Evolutionary conservation across 2,329 filamentous ascomycete species (phyloP).

Genomic region (Samsoniella hepiali): DNA sequence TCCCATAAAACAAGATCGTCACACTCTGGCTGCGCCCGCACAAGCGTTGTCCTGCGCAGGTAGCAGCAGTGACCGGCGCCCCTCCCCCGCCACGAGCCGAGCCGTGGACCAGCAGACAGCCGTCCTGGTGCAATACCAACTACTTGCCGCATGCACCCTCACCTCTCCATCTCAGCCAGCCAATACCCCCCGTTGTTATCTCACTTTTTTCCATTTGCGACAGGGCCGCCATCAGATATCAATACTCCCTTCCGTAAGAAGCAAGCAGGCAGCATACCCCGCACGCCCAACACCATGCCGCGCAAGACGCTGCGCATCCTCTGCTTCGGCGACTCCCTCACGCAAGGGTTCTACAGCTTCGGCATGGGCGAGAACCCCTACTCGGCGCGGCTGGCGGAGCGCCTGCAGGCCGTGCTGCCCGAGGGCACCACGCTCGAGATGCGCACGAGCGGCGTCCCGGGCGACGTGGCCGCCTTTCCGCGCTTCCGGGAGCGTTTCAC

Average conservation of each 20-base stretch:
- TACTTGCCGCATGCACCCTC: neutral
- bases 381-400: conserved; percentile 43
- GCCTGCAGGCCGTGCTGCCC: conserved; percentile 46
- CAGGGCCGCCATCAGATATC: too few species aligned
- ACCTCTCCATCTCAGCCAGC: neutral
- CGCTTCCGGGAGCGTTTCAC: conserved; percentile 33
- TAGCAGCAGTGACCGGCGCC: neutral
- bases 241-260: too few species aligned
- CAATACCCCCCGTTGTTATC: too few species aligned
- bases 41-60: neutral
- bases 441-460: conserved; percentile 48
- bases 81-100: neutral
- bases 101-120: neutral
- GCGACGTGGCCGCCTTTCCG: conserved; percentile 44
- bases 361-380: conserved; percentile 52
- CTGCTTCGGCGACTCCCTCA: conserved; percentile 65
- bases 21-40: neutral
- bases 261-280: neutral
- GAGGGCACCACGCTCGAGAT: conserved; percentile 39
- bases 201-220: too few species aligned
- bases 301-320: conserved; percentile 49
- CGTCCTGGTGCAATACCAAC: neutral
- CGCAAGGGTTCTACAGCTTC: conserved; percentile 48
- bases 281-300: conserved; percentile 24
- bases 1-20: too few species aligned